These are phyloP conservation scores for Massariosphaeria phaeospora DNA, from an alignment of 495 filamentous ascomycete species.

Conservation along the genomic window DNA sequence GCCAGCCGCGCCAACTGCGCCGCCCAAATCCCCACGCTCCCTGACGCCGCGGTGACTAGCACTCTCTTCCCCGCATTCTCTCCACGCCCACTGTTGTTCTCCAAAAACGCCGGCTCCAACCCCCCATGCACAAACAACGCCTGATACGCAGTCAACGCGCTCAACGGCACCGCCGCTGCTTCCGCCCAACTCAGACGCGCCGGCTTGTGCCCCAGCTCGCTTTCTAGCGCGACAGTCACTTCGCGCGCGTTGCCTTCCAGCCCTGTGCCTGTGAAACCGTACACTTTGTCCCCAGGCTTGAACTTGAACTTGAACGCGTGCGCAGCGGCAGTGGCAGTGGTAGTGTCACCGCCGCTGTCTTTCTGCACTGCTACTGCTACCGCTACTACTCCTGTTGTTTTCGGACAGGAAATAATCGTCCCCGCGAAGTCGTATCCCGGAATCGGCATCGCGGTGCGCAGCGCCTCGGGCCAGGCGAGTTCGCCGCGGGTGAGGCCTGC, in stretches of 20 bases:
- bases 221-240: slow-evolving; percentile 48
- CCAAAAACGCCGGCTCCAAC: slow-evolving; percentile 19
- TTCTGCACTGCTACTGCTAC: no score
- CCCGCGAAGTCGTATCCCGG: slow-evolving; percentile 57
- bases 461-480: slow-evolving; percentile 40
- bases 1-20: slow-evolving; percentile 51
- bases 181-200: slow-evolving; percentile 46
- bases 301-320: slow-evolving; percentile 47
- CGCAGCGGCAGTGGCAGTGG: slow-evolving; percentile 36
- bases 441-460: slow-evolving; percentile 32
- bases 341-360: no score
- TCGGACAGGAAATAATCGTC: slow-evolving; percentile 48
- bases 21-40: slow-evolving; percentile 54
- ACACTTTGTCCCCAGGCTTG: slow-evolving; percentile 51
- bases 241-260: slow-evolving; percentile 51
- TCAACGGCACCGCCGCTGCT: slow-evolving; percentile 51
- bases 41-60: slow-evolving; percentile 49
- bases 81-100: slow-evolving; percentile 1
- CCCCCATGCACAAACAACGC: slow-evolving; percentile 53
- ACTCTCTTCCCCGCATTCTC: slow-evolving; percentile 41
- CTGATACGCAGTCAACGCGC: slow-evolving; percentile 54
- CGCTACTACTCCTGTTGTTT: no score
- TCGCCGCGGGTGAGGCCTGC: slow-evolving; percentile 56
- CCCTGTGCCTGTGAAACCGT: slow-evolving; percentile 46
- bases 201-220: slow-evolving; percentile 50